Base-by-base conservation (phyloP, 2,329 filamentous ascomycete species). In the Talaromyces pinophilus region DNA sequence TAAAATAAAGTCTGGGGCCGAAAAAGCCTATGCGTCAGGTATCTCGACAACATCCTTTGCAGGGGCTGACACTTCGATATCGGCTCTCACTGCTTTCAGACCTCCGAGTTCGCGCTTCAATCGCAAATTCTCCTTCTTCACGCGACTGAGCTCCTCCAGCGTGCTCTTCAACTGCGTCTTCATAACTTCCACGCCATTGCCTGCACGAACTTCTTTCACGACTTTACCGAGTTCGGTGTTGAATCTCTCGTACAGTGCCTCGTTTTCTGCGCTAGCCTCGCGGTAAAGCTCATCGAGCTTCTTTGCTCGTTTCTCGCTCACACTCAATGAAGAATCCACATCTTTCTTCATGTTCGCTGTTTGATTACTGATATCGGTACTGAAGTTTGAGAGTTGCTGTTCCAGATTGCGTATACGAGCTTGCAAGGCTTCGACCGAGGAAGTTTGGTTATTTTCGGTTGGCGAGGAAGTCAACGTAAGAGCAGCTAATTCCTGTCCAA, bases 161-260 rank as follows among this genome's bases (percentile, higher is more conserved):
- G 87, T 85, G 70, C 92, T 91, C 71, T 86, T 89, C 67, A 97
- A 77, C 74, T 88, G 87, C 42, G 81, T 81, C 73, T 93, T 85
- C 67, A 97, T 79, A 72, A 94, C 92, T 72, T 93, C 91, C 72
- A 92, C 91, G 11, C 92, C 92, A 50, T 92, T 90, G 59, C 90
- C 90, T 3, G 87, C 87, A 70, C 89, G 90, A 59, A 95, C 84
- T 48, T 90, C 91, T 76, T 88, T 90, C 52, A 93, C 84, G 67
- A 97, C 91, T 81, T 91, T 92, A 71, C 87, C 90, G 59, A 98
- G 81, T 79, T 97, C 94, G n/a, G 88, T 87, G 73, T 97, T 97
- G 82, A 97, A 97, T 68, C 89, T 90, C 70, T 94, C 91, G 77
- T 97, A 97, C 64, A 98, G 83, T 35, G 94, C 86, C 79, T 97